Evolutionary conservation across 345 rosid genomes (phyloP), one percentile per base, ranked within the genome.

Genomic region (Brassica cretica): DNA sequence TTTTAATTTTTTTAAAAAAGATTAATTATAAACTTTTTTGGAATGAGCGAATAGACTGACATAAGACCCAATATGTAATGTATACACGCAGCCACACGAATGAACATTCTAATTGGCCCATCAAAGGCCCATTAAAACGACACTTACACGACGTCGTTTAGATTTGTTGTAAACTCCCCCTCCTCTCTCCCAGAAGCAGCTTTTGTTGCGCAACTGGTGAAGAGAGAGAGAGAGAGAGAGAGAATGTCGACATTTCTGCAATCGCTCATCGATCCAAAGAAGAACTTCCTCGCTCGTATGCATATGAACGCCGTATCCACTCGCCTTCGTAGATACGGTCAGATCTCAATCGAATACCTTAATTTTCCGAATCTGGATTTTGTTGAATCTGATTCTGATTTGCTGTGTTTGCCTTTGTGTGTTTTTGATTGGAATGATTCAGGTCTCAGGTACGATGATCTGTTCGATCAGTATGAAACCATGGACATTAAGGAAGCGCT

Each of bases 361-460:
- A 64, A 63, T 58, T 33, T 71, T 4, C 58, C 30, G 63, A 66
- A 71, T 75, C 77, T 62, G 68, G 18, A 58, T 81, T 80, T 74
- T 32, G 15, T 19, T 80, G 46, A 1, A 15, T 37, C 30, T 33
- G 51, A 32, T 76, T 32, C 44, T 30, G 39, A 5, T 44, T 46
- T 6, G 6, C 1, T 35, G 9, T 35, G 9, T 35, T 35, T 35
- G 11, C 41, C 11, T 1, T 35, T 35, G 39, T 35, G 39, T 49
- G 16, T n/a, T 5, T n/a, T 49, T 5, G 18, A 49, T 49, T 49
- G 56, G 56, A 49, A 49, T 55, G 44, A 58, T 64, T 25, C 60
- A 93, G 99, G 99, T 63, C 92, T 95, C 19, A 80, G 98, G 70
- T 93, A 93, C 76, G 99, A 95, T 60, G 99, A 95, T 86, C 81